phyloP scores from a whole-genome alignment of 257 asterid genomes.

The Solanum ossicruentum region DNA sequence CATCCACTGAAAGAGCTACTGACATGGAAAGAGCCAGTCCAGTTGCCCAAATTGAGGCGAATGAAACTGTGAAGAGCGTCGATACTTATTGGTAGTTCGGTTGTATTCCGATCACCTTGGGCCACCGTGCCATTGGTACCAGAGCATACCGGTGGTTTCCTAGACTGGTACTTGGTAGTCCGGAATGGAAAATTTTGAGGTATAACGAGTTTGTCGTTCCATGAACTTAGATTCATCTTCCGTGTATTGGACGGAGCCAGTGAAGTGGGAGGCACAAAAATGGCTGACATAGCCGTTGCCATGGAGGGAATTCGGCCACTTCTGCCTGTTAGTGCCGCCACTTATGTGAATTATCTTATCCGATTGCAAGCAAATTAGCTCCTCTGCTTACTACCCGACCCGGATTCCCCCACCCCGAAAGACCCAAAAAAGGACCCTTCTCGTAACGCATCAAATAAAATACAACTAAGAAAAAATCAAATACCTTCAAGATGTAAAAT shows the following conservation, averaged over 20 bases:
- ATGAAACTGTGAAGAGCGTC: constrained; percentile 61
- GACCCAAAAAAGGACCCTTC: background rate
- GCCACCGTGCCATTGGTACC: constrained; percentile 16
- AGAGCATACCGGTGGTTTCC: constrained; percentile 20
- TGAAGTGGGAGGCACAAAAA: constrained; percentile 18
- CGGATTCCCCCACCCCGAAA: background rate
- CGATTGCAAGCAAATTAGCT: background rate
- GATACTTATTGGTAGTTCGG: constrained; percentile 27
- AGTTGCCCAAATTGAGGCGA: constrained; percentile 61
- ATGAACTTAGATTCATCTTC: constrained; percentile 1
- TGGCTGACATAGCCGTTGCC: constrained; percentile 51
- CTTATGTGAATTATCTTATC: background rate
- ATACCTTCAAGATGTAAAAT: no score
- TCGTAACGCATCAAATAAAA: background rate
- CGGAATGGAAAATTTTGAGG: constrained; percentile 14
- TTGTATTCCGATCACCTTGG: constrained; percentile 21
- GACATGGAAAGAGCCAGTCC: constrained; percentile 86
- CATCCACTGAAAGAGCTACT: background rate
- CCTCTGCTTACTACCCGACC: background rate
- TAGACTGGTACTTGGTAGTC: constrained; percentile 16
- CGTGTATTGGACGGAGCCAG: background rate
- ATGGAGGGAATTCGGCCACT: constrained; percentile 17
- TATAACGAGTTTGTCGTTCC: background rate
- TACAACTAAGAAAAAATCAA: no score
- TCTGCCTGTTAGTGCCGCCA: background rate